phyloP scores from a whole-genome alignment of 306 rosid species.

The Cucumis hystrix region DNA sequence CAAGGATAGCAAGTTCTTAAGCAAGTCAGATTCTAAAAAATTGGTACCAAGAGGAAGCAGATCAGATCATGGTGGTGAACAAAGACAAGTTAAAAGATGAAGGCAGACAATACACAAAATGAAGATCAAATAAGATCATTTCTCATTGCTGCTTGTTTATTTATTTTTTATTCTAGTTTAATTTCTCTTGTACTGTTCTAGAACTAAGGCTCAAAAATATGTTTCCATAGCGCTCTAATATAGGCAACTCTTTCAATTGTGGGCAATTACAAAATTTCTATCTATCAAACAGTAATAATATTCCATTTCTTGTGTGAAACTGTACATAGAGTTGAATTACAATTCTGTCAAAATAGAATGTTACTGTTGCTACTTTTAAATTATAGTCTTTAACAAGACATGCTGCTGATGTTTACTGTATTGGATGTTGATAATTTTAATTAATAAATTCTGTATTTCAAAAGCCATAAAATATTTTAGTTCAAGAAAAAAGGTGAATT shows the following conservation, averaged over 20 bases:
- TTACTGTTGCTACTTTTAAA: neutral
- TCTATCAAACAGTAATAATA: neutral
- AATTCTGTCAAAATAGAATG: neutral
- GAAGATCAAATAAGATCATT: neutral
- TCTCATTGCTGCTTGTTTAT: neutral
- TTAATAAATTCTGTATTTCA: neutral
- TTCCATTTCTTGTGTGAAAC: neutral
- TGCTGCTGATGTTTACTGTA: neutral
- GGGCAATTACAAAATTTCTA: neutral
- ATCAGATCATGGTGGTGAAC: slow-evolving; percentile 46
- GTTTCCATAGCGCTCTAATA: neutral
- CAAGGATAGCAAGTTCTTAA: slow-evolving; percentile 23
- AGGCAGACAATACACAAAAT: neutral
- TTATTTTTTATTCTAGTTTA: neutral
- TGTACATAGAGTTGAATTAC: neutral
- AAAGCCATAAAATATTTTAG: neutral
- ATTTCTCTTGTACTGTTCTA: neutral
- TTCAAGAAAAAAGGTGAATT: neutral
- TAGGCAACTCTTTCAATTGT: neutral
- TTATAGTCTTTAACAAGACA: neutral
- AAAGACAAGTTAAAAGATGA: slow-evolving; percentile 37
- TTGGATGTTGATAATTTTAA: neutral
- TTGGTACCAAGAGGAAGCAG: slow-evolving; percentile 37
- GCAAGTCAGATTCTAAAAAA: slow-evolving; percentile 40
- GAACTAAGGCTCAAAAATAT: neutral